Base-by-base conservation (phyloP, 2,329 filamentous ascomycete genomes). In the Fusarium sororula region DNA sequence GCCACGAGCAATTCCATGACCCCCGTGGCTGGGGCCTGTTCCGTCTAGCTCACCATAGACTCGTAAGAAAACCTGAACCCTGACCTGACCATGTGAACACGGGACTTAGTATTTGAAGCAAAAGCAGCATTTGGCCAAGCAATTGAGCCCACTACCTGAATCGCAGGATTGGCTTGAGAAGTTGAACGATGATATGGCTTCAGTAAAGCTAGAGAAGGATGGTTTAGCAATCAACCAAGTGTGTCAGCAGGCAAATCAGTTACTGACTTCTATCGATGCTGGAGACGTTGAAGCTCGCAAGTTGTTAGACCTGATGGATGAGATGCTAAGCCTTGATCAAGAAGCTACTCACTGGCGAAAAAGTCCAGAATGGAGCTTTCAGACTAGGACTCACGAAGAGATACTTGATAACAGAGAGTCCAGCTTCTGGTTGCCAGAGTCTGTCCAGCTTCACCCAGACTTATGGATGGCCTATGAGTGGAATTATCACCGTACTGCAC, bases 381-480 rank as follows among this genome's bases (percentile, higher is more conserved):
- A 63, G 18, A 78, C 61, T 3, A 28, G 82, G 26, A 26, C 58
- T 32, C 68, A 67, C 18, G 62, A 61, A 11, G 75, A 80, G 6
- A 60, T 80, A 18, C 56, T 57, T 3, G 70, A 62, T 5, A 38
- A 26, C 6, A 15, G 45, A 22, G 58, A 38, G 22, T 42, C 32
- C 7, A 53, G 38, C 1, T 47, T 37, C 7, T 65, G 53, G 56
- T 63, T 80, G 20, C 77, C 80, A 3, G 75, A 75, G 4, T 76
- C 63, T 2, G 66, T 84, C 15, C 76, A 84, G 61, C 66, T 84
- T 6, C 83, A 84, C 60, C 65, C 74, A 7, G 83, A 84, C 70
- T 58, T 84, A 1, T 84, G 83, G 83, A 82, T 82, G 65, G 79
- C 81, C 9, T 84, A 84, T 47, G 83, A 84, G 65, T 84, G 82